These are phyloP conservation scores for Phytomonas francai DNA, from an alignment of 208 protist species.

Conservation along the genomic window DNA sequence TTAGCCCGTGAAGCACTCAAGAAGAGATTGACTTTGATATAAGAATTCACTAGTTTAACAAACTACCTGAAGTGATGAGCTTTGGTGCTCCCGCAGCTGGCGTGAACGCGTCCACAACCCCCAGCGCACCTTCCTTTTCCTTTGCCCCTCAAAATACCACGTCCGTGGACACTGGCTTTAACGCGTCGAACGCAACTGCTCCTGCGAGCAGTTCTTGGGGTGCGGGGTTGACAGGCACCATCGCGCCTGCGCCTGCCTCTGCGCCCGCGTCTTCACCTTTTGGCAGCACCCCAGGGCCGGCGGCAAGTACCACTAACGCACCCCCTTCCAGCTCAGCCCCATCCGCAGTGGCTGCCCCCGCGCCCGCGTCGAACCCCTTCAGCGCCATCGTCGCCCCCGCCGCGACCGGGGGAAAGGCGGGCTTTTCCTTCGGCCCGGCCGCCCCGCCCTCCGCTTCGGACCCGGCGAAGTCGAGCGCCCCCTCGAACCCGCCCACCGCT, in stretches of 20 bases:
- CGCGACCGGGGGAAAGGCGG: no score
- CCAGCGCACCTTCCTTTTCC: not conserved
- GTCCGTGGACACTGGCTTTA: slow-evolving; percentile 11
- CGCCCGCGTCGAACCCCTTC: no score
- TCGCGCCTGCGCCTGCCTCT: slow-evolving; percentile 16
- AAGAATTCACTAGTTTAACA: not conserved
- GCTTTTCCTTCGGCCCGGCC: no score
- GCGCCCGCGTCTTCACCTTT: slow-evolving; percentile 10
- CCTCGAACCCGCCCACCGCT: not conserved
- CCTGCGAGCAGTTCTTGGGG: slow-evolving; percentile 9
- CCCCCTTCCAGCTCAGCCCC: not conserved
- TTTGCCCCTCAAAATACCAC: not conserved
- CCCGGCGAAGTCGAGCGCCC: not conserved
- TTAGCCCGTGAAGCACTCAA: not conserved
- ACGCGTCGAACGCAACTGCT: slow-evolving; percentile 13
- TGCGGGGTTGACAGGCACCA: slow-evolving; percentile 11
- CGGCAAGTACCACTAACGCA: slow-evolving; percentile 2
- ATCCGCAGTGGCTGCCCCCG: no score
- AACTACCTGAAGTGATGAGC: not conserved
- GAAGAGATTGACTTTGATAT: not conserved
- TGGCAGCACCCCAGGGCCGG: slow-evolving; percentile 7
- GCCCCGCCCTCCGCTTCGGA: not conserved
- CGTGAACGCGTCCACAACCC: not conserved
- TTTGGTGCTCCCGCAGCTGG: not conserved
- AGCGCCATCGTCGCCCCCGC: no score